Conservation (phyloP, 768 basidiomycete species). For the Rhodotorula kratochvilovae region DNA sequence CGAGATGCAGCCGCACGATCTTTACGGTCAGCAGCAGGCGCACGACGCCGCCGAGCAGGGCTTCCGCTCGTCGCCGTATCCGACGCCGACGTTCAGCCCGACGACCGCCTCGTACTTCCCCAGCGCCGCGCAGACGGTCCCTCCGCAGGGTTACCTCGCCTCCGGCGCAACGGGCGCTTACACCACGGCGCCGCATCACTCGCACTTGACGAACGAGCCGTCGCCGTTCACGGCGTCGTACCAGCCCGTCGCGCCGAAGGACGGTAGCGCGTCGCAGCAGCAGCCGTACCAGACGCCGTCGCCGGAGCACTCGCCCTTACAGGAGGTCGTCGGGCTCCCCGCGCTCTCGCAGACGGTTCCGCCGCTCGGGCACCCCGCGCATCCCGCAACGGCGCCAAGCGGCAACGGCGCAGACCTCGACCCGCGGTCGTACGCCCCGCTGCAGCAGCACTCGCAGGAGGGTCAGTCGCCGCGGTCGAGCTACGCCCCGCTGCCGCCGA, state of each 20-base stretch:
- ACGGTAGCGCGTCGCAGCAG: neutral
- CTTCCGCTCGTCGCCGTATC: conserved; percentile 24
- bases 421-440: neutral
- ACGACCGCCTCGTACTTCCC: conserved; percentile 12
- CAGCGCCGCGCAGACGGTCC: neutral
- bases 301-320: neutral
- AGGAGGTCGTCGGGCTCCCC: neutral
- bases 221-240: neutral
- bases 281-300: neutral
- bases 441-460: too few species aligned
- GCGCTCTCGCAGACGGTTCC: neutral
- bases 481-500: neutral
- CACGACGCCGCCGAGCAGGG: neutral
- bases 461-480: too few species aligned
- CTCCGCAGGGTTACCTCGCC: neutral
- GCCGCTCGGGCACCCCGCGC: neutral
- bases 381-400: neutral
- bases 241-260: neutral
- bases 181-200: neutral
- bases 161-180: neutral
- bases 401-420: neutral
- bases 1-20: neutral
- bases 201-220: neutral
- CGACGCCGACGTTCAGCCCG: conserved; percentile 27
- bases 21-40: neutral